Evolutionary conservation across 1,284 basidiomycete species (phyloP), one percentile per base, ranked within the genome.

Genomic region (Ceratobasidium sp.): DNA sequence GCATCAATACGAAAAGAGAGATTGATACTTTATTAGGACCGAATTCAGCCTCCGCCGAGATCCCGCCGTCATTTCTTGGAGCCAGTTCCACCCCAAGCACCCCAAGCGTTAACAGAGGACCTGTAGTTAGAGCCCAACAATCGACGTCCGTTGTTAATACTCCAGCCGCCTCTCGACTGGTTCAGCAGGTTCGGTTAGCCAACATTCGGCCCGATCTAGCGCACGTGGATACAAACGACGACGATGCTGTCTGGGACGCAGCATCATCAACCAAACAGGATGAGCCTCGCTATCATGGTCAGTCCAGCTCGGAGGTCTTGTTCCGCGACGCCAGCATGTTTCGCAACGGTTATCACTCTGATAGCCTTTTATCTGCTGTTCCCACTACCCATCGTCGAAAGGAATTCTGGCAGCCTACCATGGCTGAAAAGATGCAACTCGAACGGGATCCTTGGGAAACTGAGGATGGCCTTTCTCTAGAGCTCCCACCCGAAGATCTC

Each of bases 1-100:
- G 52, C 2, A 54, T 54, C 52, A 54, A 54, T 34, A 31, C 52
- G 6, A 54, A 54, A 31, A 31, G 32, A 31, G 52, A 54, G 32
- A 2, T 54, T 3, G 49, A 50, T 4, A 25, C 49, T 29, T 15
- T 50, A 27, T 25, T 50, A 22, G 49, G 27, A 20, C 49, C 49
- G 2, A 27, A 50, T 4, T 5, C 15, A 6, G n/a, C 52, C 25
- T 31, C n/a, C 6, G 29, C 34, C 52, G 8, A 32, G 17, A 25
- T 27, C 29, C 27, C 6, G 17, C 27, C 27, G 17, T 31, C 31
- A n/a, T 31, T n/a, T 31, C 17, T n/a, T 17, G 29, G 7, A 20
- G 32, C 10, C 52, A 34, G n/a, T 12, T 25, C 7, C 7, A 52
- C 20, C 49, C 15, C 49, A 15, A 49, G 8, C 45, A 34, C 15